A percentile compares a stretch with the other conserved stretches of the same genome.
These are phyloP conservation scores for Croton setiger DNA, from an alignment of 441 rosid genomes.

Conservation along the genomic window DNA sequence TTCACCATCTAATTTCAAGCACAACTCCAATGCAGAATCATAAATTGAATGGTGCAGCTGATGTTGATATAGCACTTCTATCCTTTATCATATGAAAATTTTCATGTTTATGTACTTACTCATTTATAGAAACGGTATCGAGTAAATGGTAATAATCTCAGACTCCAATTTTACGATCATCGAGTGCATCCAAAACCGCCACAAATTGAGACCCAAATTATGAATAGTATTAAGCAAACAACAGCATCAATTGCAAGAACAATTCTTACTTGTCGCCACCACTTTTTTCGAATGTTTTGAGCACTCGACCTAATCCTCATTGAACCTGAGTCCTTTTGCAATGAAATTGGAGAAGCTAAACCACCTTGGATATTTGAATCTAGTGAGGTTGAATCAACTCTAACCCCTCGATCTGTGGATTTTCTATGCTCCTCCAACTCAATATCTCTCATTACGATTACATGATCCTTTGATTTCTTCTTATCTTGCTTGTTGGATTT, in stretches of 20 bases:
- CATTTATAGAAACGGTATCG: neutral
- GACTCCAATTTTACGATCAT: slow-evolving; percentile 19
- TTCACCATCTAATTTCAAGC: slow-evolving; percentile 5
- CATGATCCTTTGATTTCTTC: slow-evolving; percentile 66
- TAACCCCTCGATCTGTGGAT: slow-evolving; percentile 55
- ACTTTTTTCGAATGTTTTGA: slow-evolving; percentile 54
- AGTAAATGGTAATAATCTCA: slow-evolving; percentile 3
- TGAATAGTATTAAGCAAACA: slow-evolving; percentile 55
- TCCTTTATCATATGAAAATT: neutral
- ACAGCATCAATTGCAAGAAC: slow-evolving; percentile 74
- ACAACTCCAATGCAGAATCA: slow-evolving; percentile 2
- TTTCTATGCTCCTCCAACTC: slow-evolving; percentile 61
- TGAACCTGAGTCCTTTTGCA: slow-evolving; percentile 59
- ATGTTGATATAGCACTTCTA: neutral
- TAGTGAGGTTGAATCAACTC: slow-evolving; percentile 33
- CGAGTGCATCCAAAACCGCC: slow-evolving; percentile 52
- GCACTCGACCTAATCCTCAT: slow-evolving; percentile 57
- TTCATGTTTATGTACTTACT: neutral
- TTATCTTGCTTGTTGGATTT: slow-evolving; percentile 57
- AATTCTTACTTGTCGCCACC: slow-evolving; percentile 70
- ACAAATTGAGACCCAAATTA: slow-evolving; percentile 68
- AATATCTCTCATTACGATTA: slow-evolving; percentile 45
- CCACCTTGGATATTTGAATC: slow-evolving; percentile 41
- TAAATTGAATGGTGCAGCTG: neutral
- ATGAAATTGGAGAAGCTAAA: slow-evolving; percentile 40